Evolutionary conservation across 306 rosid species (phyloP).

Genomic region (Vachellia collinsii): DNA sequence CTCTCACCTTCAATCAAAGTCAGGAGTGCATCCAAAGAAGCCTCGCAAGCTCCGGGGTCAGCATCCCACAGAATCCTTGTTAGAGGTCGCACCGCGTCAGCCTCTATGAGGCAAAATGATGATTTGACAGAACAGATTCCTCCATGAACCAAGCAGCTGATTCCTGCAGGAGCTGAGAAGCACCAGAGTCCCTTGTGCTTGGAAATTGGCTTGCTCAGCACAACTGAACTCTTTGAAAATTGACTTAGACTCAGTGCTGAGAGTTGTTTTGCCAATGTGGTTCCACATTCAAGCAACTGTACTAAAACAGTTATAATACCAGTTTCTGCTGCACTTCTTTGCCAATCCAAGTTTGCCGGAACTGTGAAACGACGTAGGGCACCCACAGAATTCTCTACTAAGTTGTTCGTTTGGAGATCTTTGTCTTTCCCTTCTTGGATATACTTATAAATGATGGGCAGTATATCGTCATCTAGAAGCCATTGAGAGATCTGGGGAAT

Average conservation of each 20-base stretch:
- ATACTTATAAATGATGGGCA: conserved; percentile 45
- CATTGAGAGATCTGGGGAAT: conserved; percentile 56
- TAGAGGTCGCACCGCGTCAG: conserved; percentile 68
- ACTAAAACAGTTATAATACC: conserved; percentile 66
- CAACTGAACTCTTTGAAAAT: conserved; percentile 61
- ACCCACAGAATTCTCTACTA: conserved; percentile 66
- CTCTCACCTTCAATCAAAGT: conserved; percentile 77
- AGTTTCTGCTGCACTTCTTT: conserved; percentile 61
- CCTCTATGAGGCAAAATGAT: conserved; percentile 87
- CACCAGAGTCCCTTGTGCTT: conserved; percentile 68
- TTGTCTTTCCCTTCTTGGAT: conserved; percentile 47
- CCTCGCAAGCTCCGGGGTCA: conserved; percentile 64
- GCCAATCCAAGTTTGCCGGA: conserved; percentile 70
- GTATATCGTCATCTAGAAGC: conserved; percentile 65
- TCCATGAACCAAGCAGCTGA: conserved; percentile 69
- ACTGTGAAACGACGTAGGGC: conserved; percentile 64
- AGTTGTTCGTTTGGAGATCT: conserved; percentile 46
- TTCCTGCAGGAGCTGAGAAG: conserved; percentile 66
- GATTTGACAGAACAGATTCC: conserved; percentile 67
- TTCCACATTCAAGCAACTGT: conserved; percentile 67
- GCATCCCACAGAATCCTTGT: conserved; percentile 67
- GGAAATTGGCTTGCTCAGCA: conserved; percentile 51
- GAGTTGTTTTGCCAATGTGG: conserved; percentile 63
- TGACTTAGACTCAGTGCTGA: conserved; percentile 66
- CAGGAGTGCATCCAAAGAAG: conserved; percentile 79